Evolutionary conservation across 2,329 filamentous ascomycete genomes (phyloP).

Genomic region (Aspergillus pseudotamarii): DNA sequence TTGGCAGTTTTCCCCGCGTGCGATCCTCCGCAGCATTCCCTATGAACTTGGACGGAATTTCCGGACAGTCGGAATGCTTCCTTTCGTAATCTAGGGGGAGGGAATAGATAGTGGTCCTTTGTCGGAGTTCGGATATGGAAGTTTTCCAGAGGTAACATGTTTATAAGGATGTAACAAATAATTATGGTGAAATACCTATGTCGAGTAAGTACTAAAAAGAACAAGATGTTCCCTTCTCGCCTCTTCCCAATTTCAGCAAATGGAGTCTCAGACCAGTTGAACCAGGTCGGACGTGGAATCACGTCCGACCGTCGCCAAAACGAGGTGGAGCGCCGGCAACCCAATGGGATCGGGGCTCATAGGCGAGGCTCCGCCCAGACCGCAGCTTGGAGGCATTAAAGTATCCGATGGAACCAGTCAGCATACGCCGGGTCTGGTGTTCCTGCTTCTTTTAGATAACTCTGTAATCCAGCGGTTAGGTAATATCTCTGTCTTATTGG

Average conservation of each 20-base stretch:
- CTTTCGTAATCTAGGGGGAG: background rate
- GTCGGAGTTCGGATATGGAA: background rate
- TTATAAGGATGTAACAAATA: background rate
- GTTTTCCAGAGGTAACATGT: background rate
- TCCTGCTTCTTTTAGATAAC: conserved; percentile 4
- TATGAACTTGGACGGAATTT: background rate
- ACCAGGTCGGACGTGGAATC: conserved; percentile 8
- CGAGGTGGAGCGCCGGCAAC: conserved; percentile 20
- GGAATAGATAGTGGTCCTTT: background rate
- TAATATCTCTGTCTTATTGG: background rate
- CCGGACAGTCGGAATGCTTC: background rate
- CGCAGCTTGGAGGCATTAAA: conserved; percentile 27
- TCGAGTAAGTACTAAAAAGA: background rate
- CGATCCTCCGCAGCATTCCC: conserved; percentile 17
- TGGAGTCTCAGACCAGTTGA: conserved; percentile 7
- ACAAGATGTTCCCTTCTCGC: background rate
- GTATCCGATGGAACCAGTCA: conserved; percentile 19
- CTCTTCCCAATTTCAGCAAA: conserved; percentile 4
- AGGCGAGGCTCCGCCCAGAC: conserved; percentile 26
- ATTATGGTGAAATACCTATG: background rate
- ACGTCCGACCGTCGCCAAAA: conserved; percentile 16
- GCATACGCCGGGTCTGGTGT: conserved; percentile 4
- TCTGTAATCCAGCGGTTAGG: background rate
- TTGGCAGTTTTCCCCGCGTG: conserved; percentile 27
- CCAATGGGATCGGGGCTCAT: conserved; percentile 16